Evolutionary conservation across 208 protist genomes (phyloP).

Genomic region (Acanthamoeba triangularis): DNA sequence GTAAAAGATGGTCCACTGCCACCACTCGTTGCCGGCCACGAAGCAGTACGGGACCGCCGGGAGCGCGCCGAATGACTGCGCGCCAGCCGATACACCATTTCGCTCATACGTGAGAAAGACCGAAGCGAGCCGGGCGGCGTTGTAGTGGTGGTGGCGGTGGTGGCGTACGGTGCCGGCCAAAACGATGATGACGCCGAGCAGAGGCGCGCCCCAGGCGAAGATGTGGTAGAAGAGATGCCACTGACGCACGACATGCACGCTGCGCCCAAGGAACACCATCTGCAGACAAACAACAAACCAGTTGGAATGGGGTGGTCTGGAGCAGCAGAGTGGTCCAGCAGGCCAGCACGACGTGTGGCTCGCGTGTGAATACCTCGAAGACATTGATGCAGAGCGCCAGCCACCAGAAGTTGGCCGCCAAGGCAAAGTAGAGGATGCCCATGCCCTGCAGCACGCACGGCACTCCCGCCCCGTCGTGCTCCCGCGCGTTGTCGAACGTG

Average conservation of each 20-base stretch:
- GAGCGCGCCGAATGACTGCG: neutral
- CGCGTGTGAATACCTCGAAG: neutral
- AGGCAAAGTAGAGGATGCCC: conserved; percentile 57
- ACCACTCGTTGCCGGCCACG: conserved; percentile 44
- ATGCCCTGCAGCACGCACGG: conserved; percentile 47
- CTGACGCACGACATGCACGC: neutral
- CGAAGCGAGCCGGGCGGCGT: neutral
- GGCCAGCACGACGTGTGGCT: neutral
- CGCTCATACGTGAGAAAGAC: too few species aligned
- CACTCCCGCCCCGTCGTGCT: conserved; percentile 20
- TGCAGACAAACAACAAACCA: neutral
- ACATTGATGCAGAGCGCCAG: conserved; percentile 57
- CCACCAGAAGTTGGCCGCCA: conserved; percentile 69
- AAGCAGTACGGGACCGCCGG: conserved; percentile 26
- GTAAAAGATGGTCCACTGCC: conserved; percentile 55
- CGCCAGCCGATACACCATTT: neutral
- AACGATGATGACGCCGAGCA: conserved; percentile 7
- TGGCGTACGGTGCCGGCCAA: neutral
- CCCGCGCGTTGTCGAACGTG: conserved; percentile 62
- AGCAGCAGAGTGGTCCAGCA: too few species aligned
- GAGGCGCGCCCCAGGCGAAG: conserved; percentile 54
- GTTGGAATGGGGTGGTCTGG: neutral
- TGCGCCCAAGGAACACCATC: conserved; percentile 51
- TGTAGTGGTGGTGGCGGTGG: neutral
- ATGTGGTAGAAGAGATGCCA: conserved; percentile 39